These are phyloP conservation scores for Lactifluus piperatus DNA, from an alignment of 768 basidiomycete genomes.

Conservation along the genomic window DNA sequence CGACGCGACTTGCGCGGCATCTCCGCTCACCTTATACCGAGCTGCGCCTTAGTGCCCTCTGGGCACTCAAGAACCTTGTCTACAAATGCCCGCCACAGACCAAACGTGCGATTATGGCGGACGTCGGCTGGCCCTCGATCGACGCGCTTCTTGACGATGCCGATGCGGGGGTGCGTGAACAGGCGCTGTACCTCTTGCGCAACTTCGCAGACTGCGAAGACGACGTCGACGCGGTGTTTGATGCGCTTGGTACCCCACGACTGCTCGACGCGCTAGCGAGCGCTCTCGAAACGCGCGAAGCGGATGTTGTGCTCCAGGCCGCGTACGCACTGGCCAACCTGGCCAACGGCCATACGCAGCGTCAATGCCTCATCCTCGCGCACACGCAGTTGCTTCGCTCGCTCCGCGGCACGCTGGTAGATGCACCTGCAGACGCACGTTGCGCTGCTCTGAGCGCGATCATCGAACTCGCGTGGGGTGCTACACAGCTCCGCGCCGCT, in stretches of 20 bases:
- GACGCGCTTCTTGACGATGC: constrained; percentile 50
- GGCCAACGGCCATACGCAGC: constrained; percentile 44
- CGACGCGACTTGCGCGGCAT: constrained; percentile 55
- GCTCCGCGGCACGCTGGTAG: constrained; percentile 50
- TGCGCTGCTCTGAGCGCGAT: constrained; percentile 55
- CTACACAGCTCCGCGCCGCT: constrained; percentile 34
- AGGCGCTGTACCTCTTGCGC: constrained; percentile 55
- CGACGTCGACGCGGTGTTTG: constrained; percentile 54
- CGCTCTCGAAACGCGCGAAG: constrained; percentile 43
- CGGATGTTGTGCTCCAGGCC: constrained; percentile 51
- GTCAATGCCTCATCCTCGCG: constrained; percentile 45
- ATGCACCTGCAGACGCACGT: constrained; percentile 48
- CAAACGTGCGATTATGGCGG: constrained; percentile 59
- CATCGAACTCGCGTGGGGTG: constrained; percentile 42
- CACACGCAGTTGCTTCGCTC: constrained; percentile 44
- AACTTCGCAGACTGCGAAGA: constrained; percentile 60
- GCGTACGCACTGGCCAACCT: constrained; percentile 60
- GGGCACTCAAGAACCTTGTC: constrained; percentile 82
- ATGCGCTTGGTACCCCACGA: constrained; percentile 39
- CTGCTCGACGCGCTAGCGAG: constrained; percentile 39
- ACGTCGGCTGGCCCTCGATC: constrained; percentile 58
- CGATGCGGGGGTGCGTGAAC: constrained; percentile 54
- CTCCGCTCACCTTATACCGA: constrained; percentile 44
- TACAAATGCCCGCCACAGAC: constrained; percentile 50
- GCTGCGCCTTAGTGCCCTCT: constrained; percentile 63